Evolutionary conservation across 192 early-diverging fungal species (phyloP).

Genomic region (Ambispora gerdemannii): DNA sequence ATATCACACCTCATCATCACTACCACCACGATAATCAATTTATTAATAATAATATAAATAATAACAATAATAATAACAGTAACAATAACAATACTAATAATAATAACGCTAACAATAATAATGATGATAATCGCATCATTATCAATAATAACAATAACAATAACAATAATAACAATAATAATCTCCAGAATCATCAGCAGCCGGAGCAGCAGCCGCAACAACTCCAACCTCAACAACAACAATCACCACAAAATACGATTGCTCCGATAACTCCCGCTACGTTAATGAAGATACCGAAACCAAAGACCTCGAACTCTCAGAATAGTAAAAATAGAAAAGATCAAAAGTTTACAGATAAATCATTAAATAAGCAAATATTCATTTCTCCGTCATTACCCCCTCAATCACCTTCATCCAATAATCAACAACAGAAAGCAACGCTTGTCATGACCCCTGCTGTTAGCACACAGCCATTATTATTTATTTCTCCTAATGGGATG

Average conservation of each 20-base stretch:
- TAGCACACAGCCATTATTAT: neutral
- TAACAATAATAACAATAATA: too few relatives aligned
- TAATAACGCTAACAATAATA: too few relatives aligned
- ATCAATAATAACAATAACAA: too few relatives aligned
- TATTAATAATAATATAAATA: too few relatives aligned
- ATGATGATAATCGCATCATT: too few relatives aligned
- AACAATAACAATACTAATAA: too few relatives aligned
- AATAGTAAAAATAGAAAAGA: neutral
- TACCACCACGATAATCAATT: too few relatives aligned
- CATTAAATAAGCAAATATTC: neutral
- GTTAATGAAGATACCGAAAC: constrained; percentile 54
- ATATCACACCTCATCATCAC: too few relatives aligned
- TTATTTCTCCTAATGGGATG: neutral
- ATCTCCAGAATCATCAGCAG: too few relatives aligned
- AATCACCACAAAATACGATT: neutral
- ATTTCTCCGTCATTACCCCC: neutral
- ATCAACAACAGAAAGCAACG: neutral
- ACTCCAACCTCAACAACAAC: neutral
- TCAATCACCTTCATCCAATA: neutral
- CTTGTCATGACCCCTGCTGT: neutral
- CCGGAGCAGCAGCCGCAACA: neutral
- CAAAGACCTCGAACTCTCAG: constrained; percentile 26
- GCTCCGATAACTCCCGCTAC: constrained; percentile 67
- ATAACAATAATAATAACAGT: too few relatives aligned
- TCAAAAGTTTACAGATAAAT: neutral